These are phyloP conservation scores for Sclerospora graminicola DNA, from an alignment of 352 stramenopile genomes.

Conservation along the genomic window DNA sequence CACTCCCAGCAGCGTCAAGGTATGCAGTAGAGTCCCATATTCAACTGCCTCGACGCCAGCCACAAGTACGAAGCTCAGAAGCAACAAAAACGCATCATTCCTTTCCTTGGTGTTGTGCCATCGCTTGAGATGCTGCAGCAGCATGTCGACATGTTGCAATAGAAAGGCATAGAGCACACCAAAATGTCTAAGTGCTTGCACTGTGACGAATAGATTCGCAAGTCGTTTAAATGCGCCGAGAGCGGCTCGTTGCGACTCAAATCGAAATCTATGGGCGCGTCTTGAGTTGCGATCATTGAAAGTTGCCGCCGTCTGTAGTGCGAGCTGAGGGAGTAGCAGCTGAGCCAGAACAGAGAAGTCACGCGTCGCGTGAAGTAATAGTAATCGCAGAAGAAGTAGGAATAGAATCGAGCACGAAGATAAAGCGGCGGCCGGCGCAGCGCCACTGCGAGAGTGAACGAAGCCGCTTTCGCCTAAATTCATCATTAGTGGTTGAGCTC, in stretches of 20 bases:
- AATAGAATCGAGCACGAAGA: constrained; percentile 7
- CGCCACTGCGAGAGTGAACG: neutral
- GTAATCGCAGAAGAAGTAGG: constrained; percentile 8
- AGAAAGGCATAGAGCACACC: constrained; percentile 64
- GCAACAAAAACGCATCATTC: constrained; percentile 24
- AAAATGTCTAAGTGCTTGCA: constrained; percentile 54
- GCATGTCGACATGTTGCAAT: constrained; percentile 34
- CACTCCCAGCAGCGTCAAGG: constrained; percentile 34
- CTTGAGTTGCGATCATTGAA: constrained; percentile 4
- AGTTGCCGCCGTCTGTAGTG: constrained; percentile 5
- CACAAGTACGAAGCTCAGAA: constrained; percentile 43
- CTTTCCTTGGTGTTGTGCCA: constrained; percentile 5
- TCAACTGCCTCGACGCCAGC: constrained; percentile 48
- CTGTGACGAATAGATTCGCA: constrained; percentile 33
- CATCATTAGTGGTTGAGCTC: no score
- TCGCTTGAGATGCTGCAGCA: constrained; percentile 38
- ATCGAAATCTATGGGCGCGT: neutral
- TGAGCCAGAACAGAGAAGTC: constrained; percentile 26
- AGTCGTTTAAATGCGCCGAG: constrained; percentile 30
- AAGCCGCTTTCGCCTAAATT: constrained; percentile 10
- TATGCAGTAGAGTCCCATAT: constrained; percentile 54
- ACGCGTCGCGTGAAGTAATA: constrained; percentile 13
- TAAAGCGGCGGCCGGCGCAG: neutral
- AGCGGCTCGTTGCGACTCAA: constrained; percentile 10
- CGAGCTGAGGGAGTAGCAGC: constrained; percentile 20